Base-by-base conservation (phyloP, 331 rosid species). In the Quercus phellos region DNA sequence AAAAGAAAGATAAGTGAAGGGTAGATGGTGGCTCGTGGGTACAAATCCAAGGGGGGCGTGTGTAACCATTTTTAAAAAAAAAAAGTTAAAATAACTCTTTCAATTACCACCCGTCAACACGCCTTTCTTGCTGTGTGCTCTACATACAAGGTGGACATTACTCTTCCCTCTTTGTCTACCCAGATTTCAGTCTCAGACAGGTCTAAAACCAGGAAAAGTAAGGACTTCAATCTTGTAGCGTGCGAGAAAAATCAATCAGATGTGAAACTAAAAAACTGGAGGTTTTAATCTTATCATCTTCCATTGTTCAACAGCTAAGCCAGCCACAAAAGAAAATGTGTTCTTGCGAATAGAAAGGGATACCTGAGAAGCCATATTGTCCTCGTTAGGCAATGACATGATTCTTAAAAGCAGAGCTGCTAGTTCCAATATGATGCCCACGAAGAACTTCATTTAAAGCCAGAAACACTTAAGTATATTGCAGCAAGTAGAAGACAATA, bases 351-450 rank as follows among this genome's bases (percentile, higher is more conserved):
- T 21, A 51, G 76, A 68, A 80, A 71, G 70, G 73, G 43, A 75
- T 68, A 91, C 98, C 96, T 91, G 90, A 63, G 91, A 77, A 34
- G 97, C 69, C 67, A 69, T 54, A 84, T 72, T 80, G 61, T 92
- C 98, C 69, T 90, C 94, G 17, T 90, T 73, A 19, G 94, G 86
- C 80, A 61, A 69, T n/a, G 90, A 86, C 96, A 90, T 90, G 76
- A 78, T 69, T 67, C 74, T 51, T 6, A 60, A 34, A 81, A 84
- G 80, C 73, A 74, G 73, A 51, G 77, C 66, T 72, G 80, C 76
- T 74, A 13, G 30, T 66, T 75, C 83, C 78, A 70, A 77, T 64
- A 55, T 56, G 53, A 70, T 54, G 67, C 68, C 66, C 51, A 79
- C 67, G 24, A 70, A 56, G 55, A 74, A 71, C 66, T 73, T 71